phyloP scores from a whole-genome alignment of 2,329 filamentous ascomycete genomes.

The Colletotrichum sp. region DNA sequence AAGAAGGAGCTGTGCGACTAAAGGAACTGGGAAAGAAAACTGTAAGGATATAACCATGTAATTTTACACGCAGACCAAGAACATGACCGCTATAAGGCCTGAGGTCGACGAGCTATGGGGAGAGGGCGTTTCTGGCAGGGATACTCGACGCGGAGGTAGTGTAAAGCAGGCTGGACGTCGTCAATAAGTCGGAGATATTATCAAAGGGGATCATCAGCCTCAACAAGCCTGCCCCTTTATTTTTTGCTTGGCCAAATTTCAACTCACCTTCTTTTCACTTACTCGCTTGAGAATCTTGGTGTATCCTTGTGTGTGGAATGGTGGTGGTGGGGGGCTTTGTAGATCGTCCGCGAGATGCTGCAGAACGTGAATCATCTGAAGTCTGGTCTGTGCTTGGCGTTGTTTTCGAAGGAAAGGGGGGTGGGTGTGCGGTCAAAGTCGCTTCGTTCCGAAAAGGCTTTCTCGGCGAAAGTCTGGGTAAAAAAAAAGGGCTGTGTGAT shows the following conservation, averaged over 20 bases:
- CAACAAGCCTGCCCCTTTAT: background rate
- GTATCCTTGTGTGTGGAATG: background rate
- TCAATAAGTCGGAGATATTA: background rate
- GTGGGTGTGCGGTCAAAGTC: background rate
- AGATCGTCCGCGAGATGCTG: background rate
- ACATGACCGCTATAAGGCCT: background rate
- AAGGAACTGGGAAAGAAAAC: background rate
- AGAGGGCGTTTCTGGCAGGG: background rate
- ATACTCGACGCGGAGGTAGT: background rate
- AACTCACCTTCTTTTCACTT: background rate
- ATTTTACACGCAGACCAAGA: background rate
- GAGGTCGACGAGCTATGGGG: background rate
- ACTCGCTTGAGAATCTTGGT: background rate
- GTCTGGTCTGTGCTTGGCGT: background rate
- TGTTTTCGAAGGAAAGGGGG: background rate
- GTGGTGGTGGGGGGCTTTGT: background rate
- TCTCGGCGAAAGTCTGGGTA: background rate
- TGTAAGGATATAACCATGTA: conserved; percentile 17
- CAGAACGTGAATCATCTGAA: conserved; percentile 15
- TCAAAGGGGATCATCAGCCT: background rate
- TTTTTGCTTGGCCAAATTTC: background rate
- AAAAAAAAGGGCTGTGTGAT: background rate
- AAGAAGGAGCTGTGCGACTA: background rate
- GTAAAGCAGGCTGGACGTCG: background rate
- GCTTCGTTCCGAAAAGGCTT: background rate